A percentile compares a stretch with the other conserved stretches of the same genome.
phyloP scores from a whole-genome alignment of 495 filamentous ascomycete genomes.

The Penicillium lividum region DNA sequence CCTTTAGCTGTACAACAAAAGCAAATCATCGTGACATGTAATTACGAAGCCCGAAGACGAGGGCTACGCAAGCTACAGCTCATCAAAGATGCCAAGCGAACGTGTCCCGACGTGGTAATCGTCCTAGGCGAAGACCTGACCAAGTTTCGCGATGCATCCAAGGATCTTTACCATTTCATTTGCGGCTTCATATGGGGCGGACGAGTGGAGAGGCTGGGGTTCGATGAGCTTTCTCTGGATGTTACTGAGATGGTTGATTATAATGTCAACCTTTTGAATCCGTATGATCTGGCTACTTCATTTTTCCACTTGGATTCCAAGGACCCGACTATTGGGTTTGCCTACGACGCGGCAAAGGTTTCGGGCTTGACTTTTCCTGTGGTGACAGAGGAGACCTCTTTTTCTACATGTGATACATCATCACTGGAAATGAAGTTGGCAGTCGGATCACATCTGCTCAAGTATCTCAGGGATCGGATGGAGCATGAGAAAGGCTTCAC shows the following conservation, averaged over 20 bases:
- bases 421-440: conserved; percentile 56
- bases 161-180: conserved; percentile 71
- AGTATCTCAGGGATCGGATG: conserved; percentile 67
- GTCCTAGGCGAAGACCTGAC: conserved; percentile 86
- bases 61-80: conserved; percentile 84
- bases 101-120: conserved; percentile 82
- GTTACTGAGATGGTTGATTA: conserved; percentile 83
- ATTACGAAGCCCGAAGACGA: conserved; percentile 78
- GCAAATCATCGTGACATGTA: conserved; percentile 91
- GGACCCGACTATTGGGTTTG: conserved; percentile 79
- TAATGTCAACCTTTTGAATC: conserved; percentile 71
- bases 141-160: conserved; percentile 81
- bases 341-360: conserved; percentile 67
- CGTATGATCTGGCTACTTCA: conserved; percentile 59
- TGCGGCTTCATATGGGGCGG: conserved; percentile 70
- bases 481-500: conserved; percentile 83
- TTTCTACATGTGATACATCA: conserved; percentile 4
- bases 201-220: conserved; percentile 75
- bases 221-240: conserved; percentile 83
- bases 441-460: conserved; percentile 73
- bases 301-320: conserved; percentile 77
- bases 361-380: conserved; percentile 59
- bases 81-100: conserved; percentile 74
- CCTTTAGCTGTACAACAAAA: conserved; percentile 83
- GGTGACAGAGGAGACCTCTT: background rate